Conservation (phyloP, 78 protist genomes). For the Creolimax fragrantissima region DNA sequence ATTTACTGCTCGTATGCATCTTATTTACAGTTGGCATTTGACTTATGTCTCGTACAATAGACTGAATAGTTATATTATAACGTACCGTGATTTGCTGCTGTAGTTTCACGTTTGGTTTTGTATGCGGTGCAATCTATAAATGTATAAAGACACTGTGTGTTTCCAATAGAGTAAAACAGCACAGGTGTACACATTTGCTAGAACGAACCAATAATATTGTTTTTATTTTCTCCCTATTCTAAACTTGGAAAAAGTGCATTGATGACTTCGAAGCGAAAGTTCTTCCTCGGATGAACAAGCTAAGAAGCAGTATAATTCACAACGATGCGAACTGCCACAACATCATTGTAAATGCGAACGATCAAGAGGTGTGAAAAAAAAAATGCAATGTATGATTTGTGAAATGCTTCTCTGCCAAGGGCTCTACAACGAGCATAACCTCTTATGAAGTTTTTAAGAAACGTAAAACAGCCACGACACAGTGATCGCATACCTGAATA, state of each 20-base stretch:
- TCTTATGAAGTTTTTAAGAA: no score
- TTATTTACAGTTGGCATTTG: no score
- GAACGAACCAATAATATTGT: no score
- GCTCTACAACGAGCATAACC: no score
- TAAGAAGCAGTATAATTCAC: not conserved
- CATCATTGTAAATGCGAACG: not conserved
- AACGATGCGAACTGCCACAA: constrained; percentile 8
- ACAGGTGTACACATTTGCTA: not conserved
- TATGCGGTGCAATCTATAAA: not conserved
- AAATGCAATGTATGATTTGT: no score
- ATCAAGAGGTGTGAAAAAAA: not conserved
- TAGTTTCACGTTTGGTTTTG: not conserved
- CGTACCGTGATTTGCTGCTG: not conserved
- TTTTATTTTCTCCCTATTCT: not conserved
- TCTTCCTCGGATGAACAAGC: not conserved
- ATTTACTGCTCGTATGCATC: no score
- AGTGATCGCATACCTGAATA: no score
- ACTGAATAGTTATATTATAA: no score
- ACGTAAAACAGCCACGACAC: no score
- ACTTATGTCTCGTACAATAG: no score
- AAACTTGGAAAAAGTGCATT: not conserved
- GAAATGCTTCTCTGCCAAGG: no score
- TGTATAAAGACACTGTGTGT: not conserved
- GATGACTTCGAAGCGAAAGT: not conserved
- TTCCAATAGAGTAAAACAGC: not conserved